Evolutionary conservation across 257 asterid species (phyloP), one percentile per base, ranked within the genome.

Genomic region (Lithospermum erythrorhizon): DNA sequence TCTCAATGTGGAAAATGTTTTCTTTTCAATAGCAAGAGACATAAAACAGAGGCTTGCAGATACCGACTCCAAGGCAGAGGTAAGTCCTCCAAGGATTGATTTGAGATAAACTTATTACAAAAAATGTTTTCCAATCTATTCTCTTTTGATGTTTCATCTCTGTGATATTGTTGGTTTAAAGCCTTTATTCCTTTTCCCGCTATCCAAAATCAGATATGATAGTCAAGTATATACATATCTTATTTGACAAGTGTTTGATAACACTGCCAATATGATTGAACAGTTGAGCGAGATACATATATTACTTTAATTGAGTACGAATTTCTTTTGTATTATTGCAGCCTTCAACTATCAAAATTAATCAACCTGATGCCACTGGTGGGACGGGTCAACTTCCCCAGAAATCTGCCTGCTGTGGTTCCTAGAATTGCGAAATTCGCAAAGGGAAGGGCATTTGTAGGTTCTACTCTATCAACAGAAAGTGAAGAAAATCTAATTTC

Each of bases 21-120:
- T 35, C 45, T 35, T 35, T 35, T 35, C 45, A 35, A 35, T 35
- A 8, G 45, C 45, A 9, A 73, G 65, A 53, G 82, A 77, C 61
- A 70, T 73, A 61, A 77, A 77, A 65, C 76, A 73, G 61, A 77
- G 82, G 79, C 82, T 77, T 30, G 55, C 76, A 15, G 82, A 73
- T 58, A 57, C 76, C 0, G 79, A 73, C 65, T 60, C 69, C 22
- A 70, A 55, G 65, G 72, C 72, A 3, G 79, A 77, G 74, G 82
- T 77, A 71, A 35, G 53, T 47, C 6, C 49, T 41, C 15, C 49
- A 41, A 41, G 17, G 18, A 2, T 41, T 13, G 18, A 41, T 41
- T 41, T 11, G 49, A 41, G 49, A 11, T 9, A 35, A 41, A 11
- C 49, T 41, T 17, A 41, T 35, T 6, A 41, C 49, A 41, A 41